Conservation (phyloP, 2,329 filamentous ascomycete species). For the Phaeomoniella chlamydospora region DNA sequence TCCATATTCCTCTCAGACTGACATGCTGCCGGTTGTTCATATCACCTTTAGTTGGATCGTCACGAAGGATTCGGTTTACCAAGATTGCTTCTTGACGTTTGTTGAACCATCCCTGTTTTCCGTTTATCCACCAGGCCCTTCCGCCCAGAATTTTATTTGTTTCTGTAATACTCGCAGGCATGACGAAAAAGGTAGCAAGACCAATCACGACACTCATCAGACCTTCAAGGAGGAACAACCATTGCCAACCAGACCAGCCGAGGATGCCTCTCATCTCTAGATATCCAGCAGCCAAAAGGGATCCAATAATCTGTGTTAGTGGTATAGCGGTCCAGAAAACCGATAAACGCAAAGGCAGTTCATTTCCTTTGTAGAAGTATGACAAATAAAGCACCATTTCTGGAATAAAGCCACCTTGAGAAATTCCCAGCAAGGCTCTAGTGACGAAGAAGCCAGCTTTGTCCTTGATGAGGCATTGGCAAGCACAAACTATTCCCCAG, state of each 20-base stretch:
- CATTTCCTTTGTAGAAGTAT: slow-evolving; percentile 61
- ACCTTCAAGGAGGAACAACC: slow-evolving; percentile 9
- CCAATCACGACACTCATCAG: slow-evolving; percentile 4
- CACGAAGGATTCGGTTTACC: slow-evolving; percentile 43
- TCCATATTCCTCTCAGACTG: slow-evolving; percentile 33
- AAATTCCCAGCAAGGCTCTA: slow-evolving; percentile 30
- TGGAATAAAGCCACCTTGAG: slow-evolving; percentile 35
- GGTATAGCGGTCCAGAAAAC: slow-evolving; percentile 56
- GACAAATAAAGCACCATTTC: slow-evolving; percentile 6
- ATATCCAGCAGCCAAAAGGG: slow-evolving; percentile 13
- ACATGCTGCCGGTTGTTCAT: slow-evolving; percentile 49
- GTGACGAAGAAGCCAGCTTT: slow-evolving; percentile 25
- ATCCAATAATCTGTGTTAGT: slow-evolving; percentile 17
- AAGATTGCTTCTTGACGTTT: slow-evolving; percentile 46
- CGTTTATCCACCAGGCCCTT: slow-evolving; percentile 43
- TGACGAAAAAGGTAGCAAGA: slow-evolving; percentile 1
- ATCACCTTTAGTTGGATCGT: slow-evolving; percentile 44
- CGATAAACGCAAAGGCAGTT: slow-evolving; percentile 52
- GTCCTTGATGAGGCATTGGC: slow-evolving; percentile 36
- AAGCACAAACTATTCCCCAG: slow-evolving; percentile 38
- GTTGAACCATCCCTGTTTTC: slow-evolving; percentile 46
- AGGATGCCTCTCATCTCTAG: slow-evolving; percentile 8
- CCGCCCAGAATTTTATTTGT: slow-evolving; percentile 32
- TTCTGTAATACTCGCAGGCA: slow-evolving; percentile 41
- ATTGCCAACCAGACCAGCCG: slow-evolving; percentile 8